Conservation (phyloP, 352 stramenopile species). For the Phytophthora ohioensis region DNA sequence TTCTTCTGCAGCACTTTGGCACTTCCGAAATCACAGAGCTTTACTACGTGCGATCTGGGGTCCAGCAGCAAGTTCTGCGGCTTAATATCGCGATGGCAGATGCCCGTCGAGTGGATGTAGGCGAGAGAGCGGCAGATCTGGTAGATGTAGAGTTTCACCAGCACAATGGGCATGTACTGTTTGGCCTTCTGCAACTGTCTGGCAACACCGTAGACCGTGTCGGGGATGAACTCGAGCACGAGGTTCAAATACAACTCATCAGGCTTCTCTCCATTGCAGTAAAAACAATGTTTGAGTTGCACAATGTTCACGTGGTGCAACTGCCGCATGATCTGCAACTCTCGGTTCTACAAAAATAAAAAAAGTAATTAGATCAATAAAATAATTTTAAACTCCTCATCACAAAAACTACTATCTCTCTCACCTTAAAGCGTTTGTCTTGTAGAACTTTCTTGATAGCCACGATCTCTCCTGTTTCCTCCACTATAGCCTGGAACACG, state of each 20-base stretch:
- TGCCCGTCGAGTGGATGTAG: constrained; percentile 98
- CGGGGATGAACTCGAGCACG: constrained; percentile 99
- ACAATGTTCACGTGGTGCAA: constrained; percentile 99
- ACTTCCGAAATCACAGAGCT: constrained; percentile 99
- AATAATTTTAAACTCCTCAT: constrained; percentile 7
- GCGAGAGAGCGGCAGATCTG: constrained; percentile 97
- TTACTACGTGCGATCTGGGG: constrained; percentile 96
- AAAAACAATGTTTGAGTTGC: constrained; percentile 99
- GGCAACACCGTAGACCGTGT: constrained; percentile 98
- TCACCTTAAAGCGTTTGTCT: constrained; percentile 99
- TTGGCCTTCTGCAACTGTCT: constrained; percentile 97
- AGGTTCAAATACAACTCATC: constrained; percentile 99
- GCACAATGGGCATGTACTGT: constrained; percentile 96
- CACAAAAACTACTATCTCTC: background rate
- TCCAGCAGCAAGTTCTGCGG: constrained; percentile 99
- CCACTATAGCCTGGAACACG: constrained; percentile 98
- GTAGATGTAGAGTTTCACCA: constrained; percentile 99
- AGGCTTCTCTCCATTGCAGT: constrained; percentile 95
- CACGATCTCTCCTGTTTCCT: constrained; percentile 98
- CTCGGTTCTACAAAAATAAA: constrained; percentile 91
- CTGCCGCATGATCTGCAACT: constrained; percentile 99
- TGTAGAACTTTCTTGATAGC: constrained; percentile 99
- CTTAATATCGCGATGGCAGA: constrained; percentile 99
- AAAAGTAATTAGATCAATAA: constrained; percentile 13
- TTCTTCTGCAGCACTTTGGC: constrained; percentile 96